Evolutionary conservation across 441 rosid species (phyloP), one percentile per base, ranked within the genome.

Genomic region (Dalechampia spathulata): DNA sequence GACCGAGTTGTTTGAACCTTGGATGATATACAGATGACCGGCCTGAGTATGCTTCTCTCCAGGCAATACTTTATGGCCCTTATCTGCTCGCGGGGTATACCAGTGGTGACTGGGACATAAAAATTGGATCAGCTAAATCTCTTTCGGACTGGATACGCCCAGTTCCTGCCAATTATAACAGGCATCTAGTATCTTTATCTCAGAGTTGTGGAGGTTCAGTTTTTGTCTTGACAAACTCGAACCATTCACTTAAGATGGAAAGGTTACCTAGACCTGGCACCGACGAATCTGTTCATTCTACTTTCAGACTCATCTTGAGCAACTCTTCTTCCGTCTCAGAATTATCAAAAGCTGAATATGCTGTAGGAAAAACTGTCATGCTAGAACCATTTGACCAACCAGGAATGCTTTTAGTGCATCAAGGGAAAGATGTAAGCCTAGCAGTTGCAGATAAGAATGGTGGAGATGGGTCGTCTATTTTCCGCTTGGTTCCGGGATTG

Each of bases 1-100:
- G 48, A 61, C 58, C 5, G 17, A 10, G 17, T 61, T 26, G 19
- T 30, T 34, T 30, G 57, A 57, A 58, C 55, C 8, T 15, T 38
- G 44, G 40, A 26, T 8, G 34, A 4, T 30, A 38, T 63, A 57
- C 81, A 92, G 99, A 92, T 75, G 97, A 92, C 41, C 73, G 89
- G 56, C 58, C 85, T 0, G 87, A 79, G 22, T 81, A 79, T 58
- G 72, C 83, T 62, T 87, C 97, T 1, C 30, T 93, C 49, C 81
- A 75, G 46, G 95, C 96, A 3, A 83, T 93, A 61, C 87, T 93
- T 3, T 93, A 79, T 56, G 96, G 99, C 6, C 99, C 92, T 8
- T 83, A 85, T 67, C 77, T 86, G 56, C 88, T 93, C 58, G 85
- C 82, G 1, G 96, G 96, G 23, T 77, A 67, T 57, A 79, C 81